Evolutionary conservation across 2,329 filamentous ascomycete species (phyloP).

Genomic region (Endoconidiophora polonica): DNA sequence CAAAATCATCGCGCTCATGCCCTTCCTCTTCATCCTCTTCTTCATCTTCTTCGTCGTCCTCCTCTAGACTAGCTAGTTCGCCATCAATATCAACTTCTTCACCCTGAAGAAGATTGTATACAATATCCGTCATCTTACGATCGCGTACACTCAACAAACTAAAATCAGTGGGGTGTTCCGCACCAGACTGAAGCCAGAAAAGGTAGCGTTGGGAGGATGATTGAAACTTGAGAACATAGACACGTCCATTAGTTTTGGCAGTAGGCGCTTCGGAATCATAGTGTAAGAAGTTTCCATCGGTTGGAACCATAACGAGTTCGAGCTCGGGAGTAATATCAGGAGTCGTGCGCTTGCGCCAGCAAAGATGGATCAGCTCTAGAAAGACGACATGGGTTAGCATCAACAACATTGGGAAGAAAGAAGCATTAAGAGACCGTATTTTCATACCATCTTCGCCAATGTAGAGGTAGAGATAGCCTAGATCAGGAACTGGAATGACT

Average conservation of each 20-base stretch:
- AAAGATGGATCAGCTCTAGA: constrained; percentile 80
- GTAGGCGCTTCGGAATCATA: constrained; percentile 46
- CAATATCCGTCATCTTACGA: constrained; percentile 71
- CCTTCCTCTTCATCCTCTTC: constrained; percentile 54
- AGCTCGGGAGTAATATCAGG: constrained; percentile 54
- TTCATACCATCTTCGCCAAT: constrained; percentile 56
- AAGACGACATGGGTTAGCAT: constrained; percentile 6
- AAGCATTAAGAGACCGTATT: not conserved
- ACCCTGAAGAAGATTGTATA: constrained; percentile 70
- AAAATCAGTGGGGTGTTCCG: constrained; percentile 49
- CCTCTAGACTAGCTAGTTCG: constrained; percentile 47
- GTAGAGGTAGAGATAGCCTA: constrained; percentile 86
- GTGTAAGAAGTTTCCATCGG: constrained; percentile 72
- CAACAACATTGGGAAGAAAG: too few species aligned
- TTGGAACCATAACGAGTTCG: constrained; percentile 86
- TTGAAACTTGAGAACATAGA: constrained; percentile 85
- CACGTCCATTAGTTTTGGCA: constrained; percentile 64
- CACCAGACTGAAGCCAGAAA: constrained; percentile 90
- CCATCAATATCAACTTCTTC: constrained; percentile 67
- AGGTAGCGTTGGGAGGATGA: constrained; percentile 83
- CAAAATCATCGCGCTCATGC: constrained; percentile 8
- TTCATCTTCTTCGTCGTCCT: constrained; percentile 40
- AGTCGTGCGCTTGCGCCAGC: constrained; percentile 73
- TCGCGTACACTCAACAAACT: constrained; percentile 75
- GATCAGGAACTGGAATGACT: constrained; percentile 54